Percentiles rank a stretch among this genome's conserved stretches.
These are phyloP conservation scores for Lentinus brumalis DNA, from an alignment of 768 basidiomycete genomes.

Conservation along the genomic window DNA sequence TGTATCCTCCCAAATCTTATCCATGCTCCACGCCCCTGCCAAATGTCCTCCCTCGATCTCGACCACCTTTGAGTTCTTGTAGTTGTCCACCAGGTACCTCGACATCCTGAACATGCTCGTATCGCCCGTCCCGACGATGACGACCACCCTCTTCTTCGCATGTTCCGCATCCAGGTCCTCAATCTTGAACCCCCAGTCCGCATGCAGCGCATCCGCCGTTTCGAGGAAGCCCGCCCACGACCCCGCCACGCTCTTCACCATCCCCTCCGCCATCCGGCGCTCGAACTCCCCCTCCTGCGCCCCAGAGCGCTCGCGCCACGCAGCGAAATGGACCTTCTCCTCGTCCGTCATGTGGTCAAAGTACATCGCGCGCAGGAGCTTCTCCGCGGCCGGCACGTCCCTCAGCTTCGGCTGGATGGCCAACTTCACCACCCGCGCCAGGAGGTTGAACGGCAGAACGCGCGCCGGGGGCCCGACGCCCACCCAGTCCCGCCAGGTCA, in stretches of 20 bases:
- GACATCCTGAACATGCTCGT: slow-evolving; percentile 33
- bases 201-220: slow-evolving; percentile 43
- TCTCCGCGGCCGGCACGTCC: slow-evolving; percentile 42
- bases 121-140: slow-evolving; percentile 48
- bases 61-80: slow-evolving; percentile 45
- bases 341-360: slow-evolving; percentile 45
- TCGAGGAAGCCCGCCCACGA: slow-evolving; percentile 57
- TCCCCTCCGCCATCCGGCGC: slow-evolving; percentile 42
- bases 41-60: slow-evolving; percentile 53
- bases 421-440: slow-evolving; percentile 36
- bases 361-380: slow-evolving; percentile 38
- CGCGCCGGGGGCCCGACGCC: slow-evolving; percentile 46
- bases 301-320: slow-evolving; percentile 45
- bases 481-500: slow-evolving; percentile 52
- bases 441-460: slow-evolving; percentile 43
- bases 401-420: slow-evolving; percentile 39
- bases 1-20: slow-evolving; percentile 46
- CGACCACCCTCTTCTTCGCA: slow-evolving; percentile 44
- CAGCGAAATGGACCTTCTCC: slow-evolving; percentile 34
- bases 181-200: slow-evolving; percentile 52
- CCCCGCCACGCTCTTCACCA: slow-evolving; percentile 48
- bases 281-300: slow-evolving; percentile 47
- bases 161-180: slow-evolving; percentile 47
- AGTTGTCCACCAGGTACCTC: slow-evolving; percentile 48
- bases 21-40: slow-evolving; percentile 44